A percentile compares a stretch with the other conserved stretches of the same genome.
Evolutionary conservation across 345 rosid species (phyloP).

Genomic region (Acer yangbiense): DNA sequence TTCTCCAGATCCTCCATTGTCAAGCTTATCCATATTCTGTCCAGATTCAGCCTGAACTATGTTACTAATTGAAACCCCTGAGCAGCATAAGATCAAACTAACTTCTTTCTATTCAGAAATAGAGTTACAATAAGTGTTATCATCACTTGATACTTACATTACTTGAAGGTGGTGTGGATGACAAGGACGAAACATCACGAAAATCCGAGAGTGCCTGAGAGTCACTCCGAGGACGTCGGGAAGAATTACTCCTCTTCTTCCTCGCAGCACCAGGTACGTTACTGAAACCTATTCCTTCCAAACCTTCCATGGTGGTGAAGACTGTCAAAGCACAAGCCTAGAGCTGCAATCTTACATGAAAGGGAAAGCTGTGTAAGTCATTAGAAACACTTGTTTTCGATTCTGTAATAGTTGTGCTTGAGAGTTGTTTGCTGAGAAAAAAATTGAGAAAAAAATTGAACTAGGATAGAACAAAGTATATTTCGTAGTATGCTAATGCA

Average conservation of each 20-base stretch:
- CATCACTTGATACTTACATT: slow-evolving; percentile 33
- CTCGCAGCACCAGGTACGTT: slow-evolving; percentile 54
- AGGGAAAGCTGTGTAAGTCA: background rate
- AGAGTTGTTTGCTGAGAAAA: background rate
- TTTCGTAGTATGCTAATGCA: background rate
- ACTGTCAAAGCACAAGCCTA: slow-evolving; percentile 14
- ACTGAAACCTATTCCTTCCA: slow-evolving; percentile 52
- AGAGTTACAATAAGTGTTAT: slow-evolving; percentile 10
- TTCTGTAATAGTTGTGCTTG: background rate
- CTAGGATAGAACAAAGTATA: background rate
- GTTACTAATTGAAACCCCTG: slow-evolving; percentile 26
- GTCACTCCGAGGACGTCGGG: slow-evolving; percentile 74
- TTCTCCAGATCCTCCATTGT: slow-evolving; percentile 58
- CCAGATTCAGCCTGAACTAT: slow-evolving; percentile 23
- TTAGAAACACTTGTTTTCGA: background rate
- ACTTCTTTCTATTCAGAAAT: slow-evolving; percentile 16
- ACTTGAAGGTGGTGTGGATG: slow-evolving; percentile 72
- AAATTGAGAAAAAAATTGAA: too few species aligned
- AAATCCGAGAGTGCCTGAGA: slow-evolving; percentile 47
- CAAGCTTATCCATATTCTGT: slow-evolving; percentile 47
- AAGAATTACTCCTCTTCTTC: slow-evolving; percentile 65
- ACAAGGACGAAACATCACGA: slow-evolving; percentile 58
- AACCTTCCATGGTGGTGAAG: slow-evolving; percentile 51
- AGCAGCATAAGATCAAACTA: slow-evolving; percentile 16
- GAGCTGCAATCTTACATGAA: background rate